Conservation (phyloP, 1,284 basidiomycete genomes). For the Ceratobasidium sp. region DNA sequence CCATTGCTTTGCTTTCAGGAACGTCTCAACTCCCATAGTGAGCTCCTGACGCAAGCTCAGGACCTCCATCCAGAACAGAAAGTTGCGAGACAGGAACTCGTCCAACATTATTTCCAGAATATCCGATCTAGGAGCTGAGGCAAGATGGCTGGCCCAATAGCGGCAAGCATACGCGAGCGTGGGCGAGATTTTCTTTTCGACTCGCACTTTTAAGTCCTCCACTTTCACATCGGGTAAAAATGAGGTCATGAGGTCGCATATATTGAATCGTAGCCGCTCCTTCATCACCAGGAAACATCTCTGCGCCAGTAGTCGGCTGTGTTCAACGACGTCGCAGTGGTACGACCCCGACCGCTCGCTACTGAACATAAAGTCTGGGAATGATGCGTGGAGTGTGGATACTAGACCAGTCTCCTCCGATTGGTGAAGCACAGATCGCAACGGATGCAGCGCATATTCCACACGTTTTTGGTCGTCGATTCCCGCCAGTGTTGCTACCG, state of each 20-base stretch:
- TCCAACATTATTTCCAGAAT: neutral
- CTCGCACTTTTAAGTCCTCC: neutral
- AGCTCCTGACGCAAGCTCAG: neutral
- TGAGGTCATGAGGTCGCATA: neutral
- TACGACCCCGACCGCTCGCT: neutral
- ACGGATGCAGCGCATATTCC: neutral
- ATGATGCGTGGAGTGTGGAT: conserved; percentile 22
- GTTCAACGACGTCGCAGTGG: neutral
- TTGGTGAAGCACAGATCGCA: conserved; percentile 12
- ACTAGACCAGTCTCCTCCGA: neutral
- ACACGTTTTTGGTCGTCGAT: neutral
- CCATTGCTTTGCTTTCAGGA: neutral
- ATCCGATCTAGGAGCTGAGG: neutral
- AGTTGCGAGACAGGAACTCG: neutral
- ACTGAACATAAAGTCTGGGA: conserved; percentile 22
- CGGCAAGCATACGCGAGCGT: neutral
- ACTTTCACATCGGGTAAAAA: neutral
- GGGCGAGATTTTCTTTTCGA: neutral
- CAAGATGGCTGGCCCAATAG: neutral
- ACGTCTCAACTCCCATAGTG: neutral
- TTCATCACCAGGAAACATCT: conserved; percentile 6
- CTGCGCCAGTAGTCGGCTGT: neutral
- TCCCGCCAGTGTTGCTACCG: neutral
- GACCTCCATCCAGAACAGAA: conserved; percentile 11
- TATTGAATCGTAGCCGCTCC: conserved; percentile 2